Base-by-base conservation (phyloP, 176 grass and related monocot species). In the Aegilops umbellulata region DNA sequence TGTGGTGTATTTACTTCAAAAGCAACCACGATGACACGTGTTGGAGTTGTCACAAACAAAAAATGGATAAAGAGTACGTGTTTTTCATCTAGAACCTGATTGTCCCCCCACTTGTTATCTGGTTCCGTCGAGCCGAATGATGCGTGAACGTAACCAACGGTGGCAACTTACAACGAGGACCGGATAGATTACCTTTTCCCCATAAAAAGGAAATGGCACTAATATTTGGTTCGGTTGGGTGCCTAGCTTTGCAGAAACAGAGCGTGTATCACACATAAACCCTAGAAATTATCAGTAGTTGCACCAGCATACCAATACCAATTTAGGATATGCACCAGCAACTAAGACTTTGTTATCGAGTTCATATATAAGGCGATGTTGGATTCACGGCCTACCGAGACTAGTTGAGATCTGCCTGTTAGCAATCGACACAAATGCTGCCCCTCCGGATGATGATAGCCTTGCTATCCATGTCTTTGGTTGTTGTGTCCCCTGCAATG, bases 231-330 rank as follows among this genome's bases (percentile, higher is more conserved):
- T 87, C 1, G 84, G 89, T 69, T 38, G 39, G 29, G 35, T 67
- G 22, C 49, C 49, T 51, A 17, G 10, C 26, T 69, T 76, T 5
- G 35, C 11, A 6, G 31, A 70, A 74, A 34, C 74, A 60, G 73
- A 66, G 64, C 80, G 86, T 75, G 79, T n/a, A 69, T 79, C 46
- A 20, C 74, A 76, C 67, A 83, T 17, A 76, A 29, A 83, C 67
- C 30, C 11, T 2, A n/a, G 55, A 91, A 80, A 87, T 30, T 0
- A 68, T 60, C 85, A 30, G 85, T 17, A 4, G 89, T 84, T 90
- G 34, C 60, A 87, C 85, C 88, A 47, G 78, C 83, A 86, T 22
- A 35, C n/a, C 80, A 86, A 32, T 22, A 51, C 20, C 41, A 0
- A 4, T 8, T 14, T 3, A 53, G 72, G 80, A 29, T 44, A 90